Conservation (phyloP, 768 basidiomycete genomes). For the Leccinellum luteum region DNA sequence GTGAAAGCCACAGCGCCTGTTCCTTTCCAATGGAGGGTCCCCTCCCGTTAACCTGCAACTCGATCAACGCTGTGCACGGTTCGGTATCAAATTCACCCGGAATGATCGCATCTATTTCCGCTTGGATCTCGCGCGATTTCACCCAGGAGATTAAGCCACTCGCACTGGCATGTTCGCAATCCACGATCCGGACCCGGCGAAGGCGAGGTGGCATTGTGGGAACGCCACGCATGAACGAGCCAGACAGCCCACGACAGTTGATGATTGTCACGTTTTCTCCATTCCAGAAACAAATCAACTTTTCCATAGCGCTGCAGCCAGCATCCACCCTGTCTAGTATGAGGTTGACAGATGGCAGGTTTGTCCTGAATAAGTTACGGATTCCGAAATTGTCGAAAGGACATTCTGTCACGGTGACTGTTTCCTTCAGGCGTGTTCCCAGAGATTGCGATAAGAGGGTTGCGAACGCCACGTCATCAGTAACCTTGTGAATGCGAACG, state of each 20-base stretch:
- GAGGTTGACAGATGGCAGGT: constrained; percentile 1
- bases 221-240: constrained; percentile 3
- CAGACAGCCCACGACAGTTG: constrained; percentile 4
- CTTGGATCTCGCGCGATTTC: constrained; percentile 2
- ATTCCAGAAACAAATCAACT: constrained; percentile 6
- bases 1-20: constrained; percentile 4
- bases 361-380: neutral
- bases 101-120: neutral
- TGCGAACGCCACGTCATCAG: neutral
- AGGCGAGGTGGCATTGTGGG: neutral
- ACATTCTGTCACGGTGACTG: neutral
- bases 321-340: constrained; percentile 1
- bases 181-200: constrained; percentile 3
- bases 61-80: constrained; percentile 1
- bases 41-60: constrained; percentile 2
- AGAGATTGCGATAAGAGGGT: constrained; percentile 2
- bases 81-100: neutral
- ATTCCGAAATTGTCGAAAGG: constrained; percentile 3
- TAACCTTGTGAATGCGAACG: constrained; percentile 1
- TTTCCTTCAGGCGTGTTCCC: constrained; percentile 4
- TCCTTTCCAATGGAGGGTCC: constrained; percentile 1
- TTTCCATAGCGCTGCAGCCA: neutral
- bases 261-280: constrained; percentile 6
- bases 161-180: constrained; percentile 2
- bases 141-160: neutral